Evolutionary conservation across 2,329 filamentous ascomycete genomes (phyloP), one percentile per base, ranked within the genome.

Genomic region (Fusarium sp.): DNA sequence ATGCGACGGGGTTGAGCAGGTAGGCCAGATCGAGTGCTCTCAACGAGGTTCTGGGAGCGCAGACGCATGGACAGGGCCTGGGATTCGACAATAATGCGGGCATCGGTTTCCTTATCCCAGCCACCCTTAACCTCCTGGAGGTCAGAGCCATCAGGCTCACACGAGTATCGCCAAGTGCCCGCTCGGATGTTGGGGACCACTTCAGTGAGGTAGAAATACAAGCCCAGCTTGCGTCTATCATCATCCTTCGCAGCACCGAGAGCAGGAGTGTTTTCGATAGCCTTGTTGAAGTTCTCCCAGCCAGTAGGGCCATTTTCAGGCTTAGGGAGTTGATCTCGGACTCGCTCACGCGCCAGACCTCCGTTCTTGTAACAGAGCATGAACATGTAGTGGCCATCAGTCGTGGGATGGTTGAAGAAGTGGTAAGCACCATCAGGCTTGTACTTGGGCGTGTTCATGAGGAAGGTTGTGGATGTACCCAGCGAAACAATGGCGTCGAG

Each of bases 361-460:
- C 96, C 96, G 81, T 99, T 99, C 82, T 98, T 98, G 85, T 98
- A 99, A 86, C 96, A 99, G 37, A 99, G 89, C 96, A 99, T 99
- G 82, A 99, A 98, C 96, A 99, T 98, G 86, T 97, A 98, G 64
- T 98, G 88, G 2, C 92, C 93, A 0, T 90, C 84, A 1, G 93
- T 97, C 45, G 94, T 96, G 3, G 96, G 96, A 80, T 98, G 94
- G 83, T 98, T 97, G 88, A 98, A 97, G 85, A 98, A 97, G 83
- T 99, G 96, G 77, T 97, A 97, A 9, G 92, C 89, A 5, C 93
- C 92, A 77, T 98, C 91, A 4, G 96, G 93, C 78, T 91, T 91
- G 85, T 97, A 98, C 74, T 88, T 86, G n/a, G 93, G 90, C 7
- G 96, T 98, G 76, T 92, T 94, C 95, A 98, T 98, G 65, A 99